Percentiles rank a stretch among this genome's conserved stretches.
These are phyloP conservation scores for Jaenimonas drosophilae DNA, from an alignment of 208 protist genomes.

Conservation along the genomic window DNA sequence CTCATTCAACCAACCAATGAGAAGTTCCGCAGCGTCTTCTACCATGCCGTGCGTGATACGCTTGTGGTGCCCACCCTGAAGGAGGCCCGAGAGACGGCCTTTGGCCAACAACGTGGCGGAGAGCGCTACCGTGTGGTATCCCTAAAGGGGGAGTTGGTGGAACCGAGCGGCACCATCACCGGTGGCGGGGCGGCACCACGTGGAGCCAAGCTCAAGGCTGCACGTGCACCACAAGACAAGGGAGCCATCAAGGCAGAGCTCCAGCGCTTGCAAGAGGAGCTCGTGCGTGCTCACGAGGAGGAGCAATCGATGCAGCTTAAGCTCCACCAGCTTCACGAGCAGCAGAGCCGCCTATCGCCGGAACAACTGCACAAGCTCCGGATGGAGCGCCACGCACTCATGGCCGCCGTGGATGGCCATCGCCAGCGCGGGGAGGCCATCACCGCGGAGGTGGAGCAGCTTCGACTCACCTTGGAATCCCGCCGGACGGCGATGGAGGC, in stretches of 20 bases:
- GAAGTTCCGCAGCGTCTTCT: slow-evolving; percentile 92
- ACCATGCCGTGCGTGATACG: slow-evolving; percentile 95
- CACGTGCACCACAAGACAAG: slow-evolving; percentile 67
- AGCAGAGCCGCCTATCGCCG: slow-evolving; percentile 29
- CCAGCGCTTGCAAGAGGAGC: slow-evolving; percentile 53
- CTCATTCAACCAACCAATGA: slow-evolving; percentile 86
- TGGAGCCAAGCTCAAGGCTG: slow-evolving; percentile 81
- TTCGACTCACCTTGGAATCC: slow-evolving; percentile 10
- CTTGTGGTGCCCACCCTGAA: slow-evolving; percentile 93
- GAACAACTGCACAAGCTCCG: slow-evolving; percentile 44
- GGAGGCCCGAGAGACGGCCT: slow-evolving; percentile 84
- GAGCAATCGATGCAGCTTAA: slow-evolving; percentile 48
- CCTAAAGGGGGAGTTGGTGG: slow-evolving; percentile 94
- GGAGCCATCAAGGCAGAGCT: slow-evolving; percentile 63
- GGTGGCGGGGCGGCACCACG: slow-evolving; percentile 91
- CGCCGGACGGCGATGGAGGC: slow-evolving; percentile 17
- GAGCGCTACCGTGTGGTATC: slow-evolving; percentile 94
- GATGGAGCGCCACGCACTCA: slow-evolving; percentile 31
- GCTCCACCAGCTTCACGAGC: slow-evolving; percentile 56
- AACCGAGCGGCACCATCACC: slow-evolving; percentile 96
- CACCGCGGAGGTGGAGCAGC: slow-evolving; percentile 20
- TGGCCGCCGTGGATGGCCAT: slow-evolving; percentile 32
- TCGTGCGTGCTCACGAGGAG: slow-evolving; percentile 63
- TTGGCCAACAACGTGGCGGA: slow-evolving; percentile 26
- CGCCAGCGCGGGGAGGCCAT: slow-evolving; percentile 24